Conservation (phyloP, 2,329 filamentous ascomycete genomes). For the Trichothecium sympodiale region DNA sequence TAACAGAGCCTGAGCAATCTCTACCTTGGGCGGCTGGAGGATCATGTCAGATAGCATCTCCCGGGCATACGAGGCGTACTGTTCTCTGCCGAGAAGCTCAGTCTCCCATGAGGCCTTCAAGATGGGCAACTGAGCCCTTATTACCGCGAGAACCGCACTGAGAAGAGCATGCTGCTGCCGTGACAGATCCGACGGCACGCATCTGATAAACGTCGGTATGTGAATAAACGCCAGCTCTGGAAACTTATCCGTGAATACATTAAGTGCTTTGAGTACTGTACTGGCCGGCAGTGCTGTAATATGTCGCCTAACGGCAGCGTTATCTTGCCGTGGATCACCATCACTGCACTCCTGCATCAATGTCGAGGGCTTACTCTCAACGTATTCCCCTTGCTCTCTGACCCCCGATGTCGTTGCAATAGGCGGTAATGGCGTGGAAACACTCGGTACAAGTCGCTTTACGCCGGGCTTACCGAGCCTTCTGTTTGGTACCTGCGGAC, state of each 20-base stretch:
- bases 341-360: background rate
- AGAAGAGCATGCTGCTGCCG: conserved; percentile 18
- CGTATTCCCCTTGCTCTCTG: too few relatives aligned
- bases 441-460: background rate
- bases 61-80: conserved; percentile 19
- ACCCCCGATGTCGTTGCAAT: background rate
- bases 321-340: background rate
- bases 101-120: conserved; percentile 16
- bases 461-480: background rate
- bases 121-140: conserved; percentile 18
- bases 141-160: conserved; percentile 16
- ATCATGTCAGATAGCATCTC: conserved; percentile 15
- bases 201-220: conserved; percentile 17
- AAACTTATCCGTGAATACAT: conserved; percentile 22
- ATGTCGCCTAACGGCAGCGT: conserved; percentile 7
- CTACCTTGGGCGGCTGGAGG: conserved; percentile 17
- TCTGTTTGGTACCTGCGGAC: conserved; percentile 9
- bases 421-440: background rate
- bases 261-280: conserved; percentile 18
- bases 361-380: background rate
- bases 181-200: conserved; percentile 10
- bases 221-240: conserved; percentile 22
- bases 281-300: conserved; percentile 13
- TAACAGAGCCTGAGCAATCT: conserved; percentile 26
- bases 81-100: conserved; percentile 16